Base-by-base conservation (phyloP, 805 yeast species). In the Yamadazyma endophytica region DNA sequence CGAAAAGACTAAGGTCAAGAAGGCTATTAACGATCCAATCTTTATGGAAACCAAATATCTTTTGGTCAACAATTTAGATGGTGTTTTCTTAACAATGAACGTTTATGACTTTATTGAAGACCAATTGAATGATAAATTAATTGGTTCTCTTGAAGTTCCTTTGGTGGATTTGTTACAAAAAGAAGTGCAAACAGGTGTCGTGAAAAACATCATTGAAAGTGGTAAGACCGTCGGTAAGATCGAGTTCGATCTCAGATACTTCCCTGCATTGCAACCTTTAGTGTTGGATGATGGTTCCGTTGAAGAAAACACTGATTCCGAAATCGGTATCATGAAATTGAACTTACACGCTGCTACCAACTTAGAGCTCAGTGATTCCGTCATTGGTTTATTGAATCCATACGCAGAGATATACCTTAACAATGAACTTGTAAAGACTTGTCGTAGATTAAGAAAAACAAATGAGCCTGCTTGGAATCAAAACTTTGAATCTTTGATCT, bases 391-490 rank as follows among this genome's bases (percentile, higher is more conserved):
- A 33, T 57, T 75, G 44, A 72, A 80, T 50, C 82, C 92, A 17
- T 78, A 72, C 53, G 88, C 88, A 11, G 84, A 80, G 46, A 52
- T 84, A 13, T 75, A 59, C 44, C 53, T 82, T 30, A 75, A 81
- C 51, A 71, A 70, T 23, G 70, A 77, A 40, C 56, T 75, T 32
- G 65, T 70, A n/a, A 70, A 72, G 45, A 60, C 59, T 5, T 73
- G 77, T 33, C 75, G 92, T 63, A 70, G 73, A 19, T 64, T 82
- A 50, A 78, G 75, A 47, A 71, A 75, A 48, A 69, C 77, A 6
- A 84, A 82, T 46, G 86, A 79, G 47, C 94, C 95, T 12, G 61
- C 78, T 9, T 84, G 83, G 78, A 78, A 76, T 37, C 77, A 77
- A 46, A 52, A 69, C 17, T 55, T 77, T 34, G 94, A 84, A 55